Evolutionary conservation across 306 rosid species (phyloP), one percentile per base, ranked within the genome.

Genomic region (Glycyrrhiza uralensis): DNA sequence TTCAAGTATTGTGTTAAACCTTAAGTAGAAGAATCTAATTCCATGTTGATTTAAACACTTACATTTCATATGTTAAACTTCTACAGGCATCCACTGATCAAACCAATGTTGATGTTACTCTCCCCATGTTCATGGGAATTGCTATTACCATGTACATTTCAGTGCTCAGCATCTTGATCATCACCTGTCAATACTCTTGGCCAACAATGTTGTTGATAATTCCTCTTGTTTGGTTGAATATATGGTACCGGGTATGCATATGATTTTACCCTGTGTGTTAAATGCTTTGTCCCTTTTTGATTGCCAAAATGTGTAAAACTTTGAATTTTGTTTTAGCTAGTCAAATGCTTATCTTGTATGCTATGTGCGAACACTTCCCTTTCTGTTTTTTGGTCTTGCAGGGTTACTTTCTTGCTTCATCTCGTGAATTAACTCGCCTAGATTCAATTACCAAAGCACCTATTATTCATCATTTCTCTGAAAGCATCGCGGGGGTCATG

Each of bases 371-470:
- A n/a, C n/a, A n/a, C n/a, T n/a, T n/a, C n/a, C n/a, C n/a, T n/a
- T n/a, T n/a, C n/a, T n/a, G n/a, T n/a, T n/a, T n/a, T 36, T 26
- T 51, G 72, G 68, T 36, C 60, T 60, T 78, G 69, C 80, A 94
- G 98, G 87, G 91, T 2, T 94, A 94, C 61, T 94, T 70, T 76
- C 96, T 94, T 22, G 67, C 98, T 44, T 45, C 98, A 29, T 91
- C 98, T 72, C 96, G 98, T 0, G 98, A 94, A 61, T 66, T 94
- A 66, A 91, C 98, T 62, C 94, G 97, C 2, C 80, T 94, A 4
- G 98, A 94, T 75, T 84, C 91, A 12, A 94, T 94, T 72, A 91
- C 98, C 4, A 94, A 94, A 65, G 98, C 98, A 32, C 98, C 98
- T 28, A 85, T 94, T 4, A 94, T 94, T 82, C 97, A 89, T 74